Conservation (phyloP, 331 rosid genomes). For the Saraca asoca region DNA sequence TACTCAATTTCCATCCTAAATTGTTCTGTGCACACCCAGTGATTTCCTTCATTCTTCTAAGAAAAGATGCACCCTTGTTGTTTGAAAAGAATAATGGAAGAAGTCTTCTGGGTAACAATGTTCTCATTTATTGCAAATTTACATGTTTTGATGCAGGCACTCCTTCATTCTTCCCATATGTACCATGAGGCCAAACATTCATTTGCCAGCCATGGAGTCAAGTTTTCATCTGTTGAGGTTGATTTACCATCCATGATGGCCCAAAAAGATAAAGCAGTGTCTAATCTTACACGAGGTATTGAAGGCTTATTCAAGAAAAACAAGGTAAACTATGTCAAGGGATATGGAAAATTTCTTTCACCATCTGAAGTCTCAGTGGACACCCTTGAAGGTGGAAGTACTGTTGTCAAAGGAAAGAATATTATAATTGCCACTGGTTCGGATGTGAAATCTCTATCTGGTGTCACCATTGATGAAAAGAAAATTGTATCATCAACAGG, state of each 20-base stretch:
- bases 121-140: conserved; percentile 21
- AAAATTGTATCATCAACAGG: conserved; percentile 94
- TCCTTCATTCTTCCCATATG: conserved; percentile 96
- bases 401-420: conserved; percentile 83
- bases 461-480: conserved; percentile 88
- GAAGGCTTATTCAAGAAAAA: conserved; percentile 98
- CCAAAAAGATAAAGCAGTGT: conserved; percentile 89
- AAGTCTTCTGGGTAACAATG: not conserved
- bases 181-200: conserved; percentile 93
- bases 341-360: conserved; percentile 82
- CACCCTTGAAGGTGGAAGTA: conserved; percentile 64
- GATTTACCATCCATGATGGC: conserved; percentile 94
- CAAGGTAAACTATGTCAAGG: conserved; percentile 90
- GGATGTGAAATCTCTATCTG: conserved; percentile 87
- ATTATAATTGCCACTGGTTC: conserved; percentile 95
- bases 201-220: conserved; percentile 81
- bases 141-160: conserved; percentile 59
- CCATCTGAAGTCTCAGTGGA: conserved; percentile 92
- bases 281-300: conserved; percentile 81
- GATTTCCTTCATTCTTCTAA: too few relatives aligned
- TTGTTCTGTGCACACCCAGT: too few relatives aligned
- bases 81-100: too few relatives aligned
- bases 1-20: too few relatives aligned
- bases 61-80: too few relatives aligned
- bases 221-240: conserved; percentile 72